These are phyloP conservation scores for Hypoxylon perforatum DNA, from an alignment of 495 filamentous ascomycete genomes.

Conservation along the genomic window DNA sequence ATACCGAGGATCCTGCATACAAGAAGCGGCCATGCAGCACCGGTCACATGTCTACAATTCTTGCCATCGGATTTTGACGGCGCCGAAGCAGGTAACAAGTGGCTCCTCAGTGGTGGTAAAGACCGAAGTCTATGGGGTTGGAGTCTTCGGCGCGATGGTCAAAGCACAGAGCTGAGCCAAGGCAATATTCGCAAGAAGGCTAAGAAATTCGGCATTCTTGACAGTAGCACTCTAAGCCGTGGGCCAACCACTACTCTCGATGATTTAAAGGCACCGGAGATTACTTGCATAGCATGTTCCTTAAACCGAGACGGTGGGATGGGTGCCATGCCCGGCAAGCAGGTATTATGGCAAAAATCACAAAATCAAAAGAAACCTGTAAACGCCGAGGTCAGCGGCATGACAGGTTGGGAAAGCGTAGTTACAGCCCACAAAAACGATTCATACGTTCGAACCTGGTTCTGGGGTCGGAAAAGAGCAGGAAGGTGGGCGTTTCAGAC, in stretches of 20 bases:
- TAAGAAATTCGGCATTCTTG: slow-evolving; percentile 80
- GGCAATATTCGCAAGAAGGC: slow-evolving; percentile 83
- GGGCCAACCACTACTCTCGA: slow-evolving; percentile 71
- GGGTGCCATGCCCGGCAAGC: slow-evolving; percentile 75
- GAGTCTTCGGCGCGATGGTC: slow-evolving; percentile 92
- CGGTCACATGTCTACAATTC: slow-evolving; percentile 82
- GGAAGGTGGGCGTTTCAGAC: slow-evolving; percentile 94
- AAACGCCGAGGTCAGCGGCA: slow-evolving; percentile 69
- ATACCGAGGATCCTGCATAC: slow-evolving; percentile 85
- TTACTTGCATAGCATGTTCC: slow-evolving; percentile 89
- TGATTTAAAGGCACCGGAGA: slow-evolving; percentile 85
- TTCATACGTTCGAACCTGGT: slow-evolving; percentile 90
- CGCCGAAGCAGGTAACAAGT: slow-evolving; percentile 88
- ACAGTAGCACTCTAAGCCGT: slow-evolving; percentile 54
- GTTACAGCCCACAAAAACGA: slow-evolving; percentile 93
- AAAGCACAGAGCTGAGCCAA: slow-evolving; percentile 93
- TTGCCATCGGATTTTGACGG: slow-evolving; percentile 87
- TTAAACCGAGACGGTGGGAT: slow-evolving; percentile 94
- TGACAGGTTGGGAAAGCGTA: slow-evolving; percentile 95
- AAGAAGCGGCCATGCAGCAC: slow-evolving; percentile 86
- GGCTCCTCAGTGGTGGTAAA: slow-evolving; percentile 88
- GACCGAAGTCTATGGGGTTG: slow-evolving; percentile 95
- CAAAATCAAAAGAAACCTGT: slow-evolving; percentile 65
- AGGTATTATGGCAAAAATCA: slow-evolving; percentile 80
- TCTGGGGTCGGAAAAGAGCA: slow-evolving; percentile 93